Percentiles rank a stretch among this genome's conserved stretches.
Conservation (phyloP, 192 early-diverging fungal species). For the Podila epigama region DNA sequence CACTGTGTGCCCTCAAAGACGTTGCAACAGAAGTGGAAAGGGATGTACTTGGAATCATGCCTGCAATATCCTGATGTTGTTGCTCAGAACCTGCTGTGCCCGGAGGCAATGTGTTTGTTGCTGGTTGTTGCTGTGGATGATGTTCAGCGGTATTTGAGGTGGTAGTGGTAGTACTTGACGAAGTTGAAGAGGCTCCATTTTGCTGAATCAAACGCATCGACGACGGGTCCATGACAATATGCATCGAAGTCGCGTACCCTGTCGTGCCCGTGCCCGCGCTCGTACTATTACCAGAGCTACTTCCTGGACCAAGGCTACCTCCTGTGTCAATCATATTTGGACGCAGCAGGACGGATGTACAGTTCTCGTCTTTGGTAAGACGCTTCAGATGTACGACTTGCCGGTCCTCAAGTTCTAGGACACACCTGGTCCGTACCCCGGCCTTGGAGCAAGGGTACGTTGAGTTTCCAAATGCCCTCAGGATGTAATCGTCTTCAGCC, state of each 20-base stretch:
- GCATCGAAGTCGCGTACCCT: neutral
- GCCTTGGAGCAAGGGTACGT: conserved; percentile 11
- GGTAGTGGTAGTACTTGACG: too few species aligned
- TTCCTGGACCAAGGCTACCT: neutral
- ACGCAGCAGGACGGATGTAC: neutral
- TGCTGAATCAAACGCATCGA: too few species aligned
- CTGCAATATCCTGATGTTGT: too few species aligned
- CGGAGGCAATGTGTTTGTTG: too few species aligned
- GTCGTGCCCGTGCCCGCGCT: neutral
- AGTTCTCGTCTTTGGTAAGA: neutral
- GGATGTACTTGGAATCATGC: too few species aligned
- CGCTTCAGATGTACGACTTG: conserved; percentile 13
- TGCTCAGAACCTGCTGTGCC: too few species aligned
- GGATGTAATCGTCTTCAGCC: conserved; percentile 16
- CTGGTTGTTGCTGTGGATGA: too few species aligned
- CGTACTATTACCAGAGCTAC: neutral
- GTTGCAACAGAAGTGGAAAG: too few species aligned
- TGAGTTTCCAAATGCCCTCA: conserved; percentile 29
- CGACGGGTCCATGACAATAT: neutral
- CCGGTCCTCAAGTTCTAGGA: conserved; percentile 10
- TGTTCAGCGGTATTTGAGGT: too few species aligned
- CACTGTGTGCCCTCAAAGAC: too few species aligned
- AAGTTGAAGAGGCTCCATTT: too few species aligned
- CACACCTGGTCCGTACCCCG: conserved; percentile 2
- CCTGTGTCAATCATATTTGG: neutral